phyloP scores from a whole-genome alignment of 2,329 filamentous ascomycete genomes.

The Thermomyces lanuginosus region DNA sequence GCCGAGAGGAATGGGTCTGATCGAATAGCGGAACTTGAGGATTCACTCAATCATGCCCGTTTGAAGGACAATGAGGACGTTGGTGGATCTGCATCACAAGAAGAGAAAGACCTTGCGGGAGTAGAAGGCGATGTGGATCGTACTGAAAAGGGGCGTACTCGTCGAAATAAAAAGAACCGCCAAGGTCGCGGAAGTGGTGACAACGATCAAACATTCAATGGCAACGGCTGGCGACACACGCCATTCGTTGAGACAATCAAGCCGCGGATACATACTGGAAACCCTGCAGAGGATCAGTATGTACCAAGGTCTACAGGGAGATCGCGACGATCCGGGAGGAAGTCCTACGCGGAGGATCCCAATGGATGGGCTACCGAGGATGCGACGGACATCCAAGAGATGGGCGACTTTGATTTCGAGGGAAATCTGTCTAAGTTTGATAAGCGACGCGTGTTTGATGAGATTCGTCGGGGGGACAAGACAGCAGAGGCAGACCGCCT shows the following conservation, averaged over 20 bases:
- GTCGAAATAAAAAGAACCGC: too few relatives aligned
- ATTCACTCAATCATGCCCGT: slow-evolving; percentile 30
- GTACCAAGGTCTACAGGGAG: slow-evolving; percentile 13
- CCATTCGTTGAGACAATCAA: slow-evolving; percentile 43
- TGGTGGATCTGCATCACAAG: too few relatives aligned
- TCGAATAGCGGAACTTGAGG: slow-evolving; percentile 25
- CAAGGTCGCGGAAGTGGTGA: too few relatives aligned
- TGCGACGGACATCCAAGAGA: slow-evolving; percentile 81
- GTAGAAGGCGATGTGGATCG: too few relatives aligned
- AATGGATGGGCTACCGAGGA: slow-evolving; percentile 95
- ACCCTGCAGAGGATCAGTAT: slow-evolving; percentile 9
- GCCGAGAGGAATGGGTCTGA: slow-evolving; percentile 13
- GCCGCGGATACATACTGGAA: slow-evolving; percentile 25
- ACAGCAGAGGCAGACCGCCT: slow-evolving; percentile 82
- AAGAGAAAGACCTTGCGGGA: too few relatives aligned
- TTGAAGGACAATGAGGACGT: too few relatives aligned
- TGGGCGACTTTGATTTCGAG: slow-evolving; percentile 89
- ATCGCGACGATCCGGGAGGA: slow-evolving; percentile 32
- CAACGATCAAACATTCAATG: slow-evolving; percentile 30
- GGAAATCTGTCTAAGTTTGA: slow-evolving; percentile 85
- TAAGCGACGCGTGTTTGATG: slow-evolving; percentile 77
- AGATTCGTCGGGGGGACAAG: slow-evolving; percentile 76
- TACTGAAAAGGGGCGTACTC: too few relatives aligned
- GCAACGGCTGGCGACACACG: slow-evolving; percentile 52
- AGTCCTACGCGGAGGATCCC: slow-evolving; percentile 37